phyloP scores from a whole-genome alignment of 208 protist genomes.

The Willaertia magna region DNA sequence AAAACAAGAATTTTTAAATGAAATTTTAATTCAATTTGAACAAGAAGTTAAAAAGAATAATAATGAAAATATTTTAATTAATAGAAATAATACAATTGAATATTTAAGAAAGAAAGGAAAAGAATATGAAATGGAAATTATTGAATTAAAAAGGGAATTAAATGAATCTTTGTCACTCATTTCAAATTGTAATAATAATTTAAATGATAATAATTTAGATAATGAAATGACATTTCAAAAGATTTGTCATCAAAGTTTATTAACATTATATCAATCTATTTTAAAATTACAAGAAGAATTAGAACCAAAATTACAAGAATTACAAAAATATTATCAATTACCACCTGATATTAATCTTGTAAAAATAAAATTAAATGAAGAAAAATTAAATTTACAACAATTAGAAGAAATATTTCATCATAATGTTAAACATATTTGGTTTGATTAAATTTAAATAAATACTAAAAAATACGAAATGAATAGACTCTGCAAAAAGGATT shows the following conservation, averaged over 20 bases:
- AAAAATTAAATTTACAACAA: not conserved
- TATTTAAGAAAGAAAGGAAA: not conserved
- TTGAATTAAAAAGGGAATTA: not conserved
- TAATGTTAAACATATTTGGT: not conserved
- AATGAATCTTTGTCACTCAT: not conserved
- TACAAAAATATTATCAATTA: not conserved
- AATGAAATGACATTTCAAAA: too few relatives aligned
- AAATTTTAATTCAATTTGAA: not conserved
- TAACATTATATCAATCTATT: not conserved
- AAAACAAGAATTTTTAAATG: not conserved
- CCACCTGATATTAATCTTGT: not conserved
- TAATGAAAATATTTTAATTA: not conserved
- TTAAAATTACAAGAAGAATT: not conserved
- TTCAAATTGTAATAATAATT: not conserved
- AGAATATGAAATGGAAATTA: not conserved
- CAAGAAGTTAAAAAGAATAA: not conserved
- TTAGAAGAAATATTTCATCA: not conserved
- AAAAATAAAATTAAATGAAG: not conserved
- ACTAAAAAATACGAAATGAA: too few relatives aligned
- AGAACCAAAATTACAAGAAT: not conserved
- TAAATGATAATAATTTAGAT: too few relatives aligned
- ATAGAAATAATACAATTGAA: not conserved
- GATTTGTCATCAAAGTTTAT: not conserved
- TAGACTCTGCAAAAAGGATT: too few relatives aligned
- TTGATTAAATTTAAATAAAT: not conserved